phyloP scores from a whole-genome alignment of 108 stramenopile genomes.

The Cyclotella atomus region DNA sequence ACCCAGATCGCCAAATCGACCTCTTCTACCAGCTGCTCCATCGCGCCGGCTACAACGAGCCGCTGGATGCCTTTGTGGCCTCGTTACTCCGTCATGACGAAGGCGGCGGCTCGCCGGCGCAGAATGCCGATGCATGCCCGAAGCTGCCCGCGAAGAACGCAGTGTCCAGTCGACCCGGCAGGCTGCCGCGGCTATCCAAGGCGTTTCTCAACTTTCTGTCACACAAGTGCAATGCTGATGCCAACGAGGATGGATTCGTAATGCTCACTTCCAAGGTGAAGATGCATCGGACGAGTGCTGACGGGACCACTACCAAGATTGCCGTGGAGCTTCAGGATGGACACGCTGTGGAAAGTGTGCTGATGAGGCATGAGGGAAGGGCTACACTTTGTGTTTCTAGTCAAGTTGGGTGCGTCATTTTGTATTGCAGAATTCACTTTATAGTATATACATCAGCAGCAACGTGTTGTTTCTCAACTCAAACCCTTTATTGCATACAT shows the following conservation, averaged over 20 bases:
- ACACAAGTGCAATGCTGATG: conserved; percentile 39
- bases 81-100: conserved; percentile 46
- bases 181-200: conserved; percentile 59
- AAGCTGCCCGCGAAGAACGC: conserved; percentile 57
- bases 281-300: conserved; percentile 55
- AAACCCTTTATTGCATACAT: background rate
- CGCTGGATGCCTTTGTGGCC: conserved; percentile 63
- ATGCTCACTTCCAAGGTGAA: conserved; percentile 69
- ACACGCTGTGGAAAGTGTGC: conserved; percentile 86
- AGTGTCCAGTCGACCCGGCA: conserved; percentile 63
- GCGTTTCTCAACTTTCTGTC: conserved; percentile 70
- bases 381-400: conserved; percentile 90
- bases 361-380: conserved; percentile 83
- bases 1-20: conserved; percentile 56
- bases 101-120: conserved; percentile 7
- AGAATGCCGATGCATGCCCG: conserved; percentile 2
- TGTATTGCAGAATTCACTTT: background rate
- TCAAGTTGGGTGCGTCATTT: conserved; percentile 86
- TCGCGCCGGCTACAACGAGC: conserved; percentile 74
- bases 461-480: background rate
- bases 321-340: conserved; percentile 83
- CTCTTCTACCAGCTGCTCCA: conserved; percentile 79
- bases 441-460: background rate
- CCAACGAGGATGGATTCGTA: conserved; percentile 66
- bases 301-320: conserved; percentile 83